phyloP scores from a whole-genome alignment of 257 asterid species.

The Lycium barbarum region DNA sequence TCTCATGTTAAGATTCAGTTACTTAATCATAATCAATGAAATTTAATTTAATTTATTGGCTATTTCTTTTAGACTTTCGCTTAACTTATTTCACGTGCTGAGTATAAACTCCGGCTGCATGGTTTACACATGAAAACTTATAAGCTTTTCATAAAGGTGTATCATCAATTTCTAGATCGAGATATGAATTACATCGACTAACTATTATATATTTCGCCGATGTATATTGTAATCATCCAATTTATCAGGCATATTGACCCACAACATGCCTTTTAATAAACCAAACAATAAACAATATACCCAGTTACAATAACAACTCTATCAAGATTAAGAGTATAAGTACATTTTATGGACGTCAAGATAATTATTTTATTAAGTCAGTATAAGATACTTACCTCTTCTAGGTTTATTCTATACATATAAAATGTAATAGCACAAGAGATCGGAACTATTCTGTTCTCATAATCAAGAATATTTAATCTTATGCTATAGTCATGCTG shows the following conservation, averaged over 20 bases:
- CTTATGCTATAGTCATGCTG: not conserved
- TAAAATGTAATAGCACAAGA: too few species aligned
- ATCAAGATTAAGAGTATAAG: not conserved
- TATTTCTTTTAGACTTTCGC: too few species aligned
- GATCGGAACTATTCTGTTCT: not conserved
- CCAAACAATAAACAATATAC: not conserved
- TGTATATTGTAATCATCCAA: not conserved
- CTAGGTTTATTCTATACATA: not conserved
- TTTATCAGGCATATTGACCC: not conserved
- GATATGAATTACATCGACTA: too few species aligned
- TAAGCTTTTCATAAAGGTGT: too few species aligned
- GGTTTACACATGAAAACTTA: too few species aligned
- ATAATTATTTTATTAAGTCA: not conserved
- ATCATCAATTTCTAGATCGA: too few species aligned
- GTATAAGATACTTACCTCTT: not conserved
- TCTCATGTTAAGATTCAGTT: too few species aligned
- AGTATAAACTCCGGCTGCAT: too few species aligned
- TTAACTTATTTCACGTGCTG: too few species aligned
- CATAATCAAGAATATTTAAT: not conserved
- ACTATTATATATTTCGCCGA: too few species aligned
- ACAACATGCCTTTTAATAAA: not conserved
- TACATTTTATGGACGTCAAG: not conserved
- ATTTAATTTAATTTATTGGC: too few species aligned
- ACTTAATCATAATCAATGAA: too few species aligned
- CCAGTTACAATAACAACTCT: not conserved